phyloP scores from a whole-genome alignment of 2,329 filamentous ascomycete species.

The Arthroderma sp. region DNA sequence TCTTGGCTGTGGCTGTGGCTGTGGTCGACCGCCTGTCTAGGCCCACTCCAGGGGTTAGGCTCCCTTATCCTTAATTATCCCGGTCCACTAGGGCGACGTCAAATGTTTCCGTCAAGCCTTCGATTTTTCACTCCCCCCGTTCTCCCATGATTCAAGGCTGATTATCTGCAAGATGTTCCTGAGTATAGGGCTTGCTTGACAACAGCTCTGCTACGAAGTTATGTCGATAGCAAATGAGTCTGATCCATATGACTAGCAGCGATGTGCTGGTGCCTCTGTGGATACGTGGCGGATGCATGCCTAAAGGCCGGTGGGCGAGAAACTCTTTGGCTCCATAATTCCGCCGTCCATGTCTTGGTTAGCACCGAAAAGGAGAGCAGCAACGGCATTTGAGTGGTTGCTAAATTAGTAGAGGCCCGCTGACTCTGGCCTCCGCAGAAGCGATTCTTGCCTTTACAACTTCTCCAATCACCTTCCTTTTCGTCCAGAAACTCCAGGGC shows the following conservation, averaged over 20 bases:
- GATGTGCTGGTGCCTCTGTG: neutral
- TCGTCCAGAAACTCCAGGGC: neutral
- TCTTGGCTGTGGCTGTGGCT: conserved; percentile 5
- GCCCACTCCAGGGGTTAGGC: neutral
- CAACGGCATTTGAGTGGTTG: neutral
- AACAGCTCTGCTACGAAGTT: neutral
- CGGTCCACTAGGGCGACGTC: no score
- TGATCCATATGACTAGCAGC: neutral
- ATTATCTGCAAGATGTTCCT: neutral
- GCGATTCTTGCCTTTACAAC: neutral
- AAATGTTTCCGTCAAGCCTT: no score
- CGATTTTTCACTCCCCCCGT: neutral
- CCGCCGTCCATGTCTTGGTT: conserved; percentile 1
- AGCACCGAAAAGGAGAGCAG: neutral
- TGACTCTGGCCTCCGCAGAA: neutral
- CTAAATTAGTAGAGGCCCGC: neutral
- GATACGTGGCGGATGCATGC: conserved; percentile 4
- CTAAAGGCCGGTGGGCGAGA: neutral
- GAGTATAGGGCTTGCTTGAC: neutral
- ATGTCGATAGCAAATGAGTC: neutral
- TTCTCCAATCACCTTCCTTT: neutral
- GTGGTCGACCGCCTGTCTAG: neutral
- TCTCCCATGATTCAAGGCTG: no score
- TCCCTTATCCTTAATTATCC: neutral
- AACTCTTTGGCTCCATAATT: neutral